Conservation (phyloP, 228 moss, liverwort and hornwort species). For the Sphagnum fallax region DNA sequence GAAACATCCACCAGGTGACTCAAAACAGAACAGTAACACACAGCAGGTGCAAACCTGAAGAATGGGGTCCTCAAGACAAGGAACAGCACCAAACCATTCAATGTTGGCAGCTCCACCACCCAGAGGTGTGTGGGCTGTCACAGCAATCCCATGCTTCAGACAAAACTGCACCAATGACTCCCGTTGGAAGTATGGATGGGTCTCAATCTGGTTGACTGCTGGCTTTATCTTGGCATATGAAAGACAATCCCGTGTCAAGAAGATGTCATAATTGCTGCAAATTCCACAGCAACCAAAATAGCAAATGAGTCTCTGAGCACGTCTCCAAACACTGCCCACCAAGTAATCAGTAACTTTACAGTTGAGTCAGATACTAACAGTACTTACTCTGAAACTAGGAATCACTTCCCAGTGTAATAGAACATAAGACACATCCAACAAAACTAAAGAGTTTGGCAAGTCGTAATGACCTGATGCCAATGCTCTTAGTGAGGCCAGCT, state of each 20-base stretch:
- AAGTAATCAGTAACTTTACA: too few relatives aligned
- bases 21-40: not conserved
- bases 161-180: constrained; percentile 75
- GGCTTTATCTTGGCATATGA: constrained; percentile 97
- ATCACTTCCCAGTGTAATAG: too few relatives aligned
- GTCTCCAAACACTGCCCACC: too few relatives aligned
- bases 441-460: too few relatives aligned
- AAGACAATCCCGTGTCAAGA: constrained; percentile 72
- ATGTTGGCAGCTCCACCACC: constrained; percentile 82
- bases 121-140: constrained; percentile 88
- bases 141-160: constrained; percentile 64
- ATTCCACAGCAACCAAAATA: not conserved
- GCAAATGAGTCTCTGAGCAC: too few relatives aligned
- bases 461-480: constrained; percentile 66
- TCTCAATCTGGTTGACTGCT: constrained; percentile 93
- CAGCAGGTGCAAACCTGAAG: constrained; percentile 33
- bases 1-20: too few relatives aligned
- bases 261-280: constrained; percentile 86
- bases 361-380: too few relatives aligned
- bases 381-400: too few relatives aligned
- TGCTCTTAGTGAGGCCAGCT: constrained; percentile 65
- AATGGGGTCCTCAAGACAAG: constrained; percentile 64
- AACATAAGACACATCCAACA: too few relatives aligned
- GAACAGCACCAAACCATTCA: constrained; percentile 53
- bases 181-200: constrained; percentile 92